A percentile compares a stretch with the other conserved stretches of the same genome.
Evolutionary conservation across 2,329 filamentous ascomycete species (phyloP).

Genomic region (Pseudogymnoascus destructans): DNA sequence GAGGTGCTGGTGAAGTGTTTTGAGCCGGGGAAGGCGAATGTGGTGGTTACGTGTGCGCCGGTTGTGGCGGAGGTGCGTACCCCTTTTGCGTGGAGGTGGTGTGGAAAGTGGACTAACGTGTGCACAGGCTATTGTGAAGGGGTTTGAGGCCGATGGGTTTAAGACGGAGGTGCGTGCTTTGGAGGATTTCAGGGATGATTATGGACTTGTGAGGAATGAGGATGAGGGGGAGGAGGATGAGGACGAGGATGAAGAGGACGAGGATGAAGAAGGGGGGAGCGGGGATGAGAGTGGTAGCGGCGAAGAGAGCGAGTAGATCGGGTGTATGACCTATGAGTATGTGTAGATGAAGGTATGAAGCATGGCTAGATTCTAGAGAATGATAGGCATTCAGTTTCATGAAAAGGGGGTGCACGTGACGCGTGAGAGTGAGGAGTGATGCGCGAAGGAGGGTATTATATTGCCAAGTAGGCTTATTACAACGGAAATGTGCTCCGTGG

Average conservation of each 20-base stretch:
- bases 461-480: conserved; percentile 1
- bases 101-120: not conserved
- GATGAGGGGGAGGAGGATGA: conserved; percentile 36
- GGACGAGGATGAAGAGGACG: conserved; percentile 19
- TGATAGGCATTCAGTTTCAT: not conserved
- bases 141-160: conserved; percentile 66
- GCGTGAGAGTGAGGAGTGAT: not conserved
- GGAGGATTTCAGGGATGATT: conserved; percentile 76
- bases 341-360: not conserved
- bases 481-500: not conserved
- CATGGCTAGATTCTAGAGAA: not conserved
- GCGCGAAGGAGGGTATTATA: not conserved
- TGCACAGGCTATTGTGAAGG: conserved; percentile 56
- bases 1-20: conserved; percentile 72
- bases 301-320: not conserved
- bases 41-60: conserved; percentile 78
- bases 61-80: conserved; percentile 66
- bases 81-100: conserved; percentile 5
- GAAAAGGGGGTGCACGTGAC: conserved; percentile 6
- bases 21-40: conserved; percentile 63
- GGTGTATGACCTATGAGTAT: not conserved
- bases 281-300: conserved; percentile 14
- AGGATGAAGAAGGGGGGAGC: conserved; percentile 18
- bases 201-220: conserved; percentile 59
- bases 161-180: conserved; percentile 61